Evolutionary conservation across 805 yeast species (phyloP).

Genomic region (Suhomyces tanzawaensis): DNA sequence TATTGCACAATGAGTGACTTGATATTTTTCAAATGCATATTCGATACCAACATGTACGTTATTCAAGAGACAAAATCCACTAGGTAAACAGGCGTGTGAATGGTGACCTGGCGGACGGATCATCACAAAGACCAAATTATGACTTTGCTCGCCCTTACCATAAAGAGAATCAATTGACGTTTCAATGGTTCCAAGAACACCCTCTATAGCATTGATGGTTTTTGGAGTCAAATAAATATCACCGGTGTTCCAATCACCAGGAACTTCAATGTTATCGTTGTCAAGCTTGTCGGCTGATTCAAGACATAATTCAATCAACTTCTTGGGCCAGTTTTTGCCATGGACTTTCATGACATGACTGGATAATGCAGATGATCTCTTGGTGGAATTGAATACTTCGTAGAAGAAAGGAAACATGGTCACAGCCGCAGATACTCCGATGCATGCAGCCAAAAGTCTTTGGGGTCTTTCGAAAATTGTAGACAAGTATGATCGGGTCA

Average conservation of each 20-base stretch:
- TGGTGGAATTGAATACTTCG: constrained; percentile 46
- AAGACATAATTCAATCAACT: constrained; percentile 54
- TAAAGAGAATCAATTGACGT: constrained; percentile 56
- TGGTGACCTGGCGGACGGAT: constrained; percentile 88
- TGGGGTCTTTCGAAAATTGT: constrained; percentile 84
- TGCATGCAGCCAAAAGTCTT: constrained; percentile 68
- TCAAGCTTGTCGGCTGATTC: constrained; percentile 55
- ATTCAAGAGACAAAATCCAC: constrained; percentile 80
- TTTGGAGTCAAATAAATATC: constrained; percentile 71
- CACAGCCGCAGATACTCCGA: constrained; percentile 75
- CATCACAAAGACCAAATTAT: constrained; percentile 56
- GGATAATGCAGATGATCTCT: constrained; percentile 47
- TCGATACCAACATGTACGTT: constrained; percentile 81
- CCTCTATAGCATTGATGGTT: constrained; percentile 69
- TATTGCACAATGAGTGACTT: constrained; percentile 76
- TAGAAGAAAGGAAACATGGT: constrained; percentile 64
- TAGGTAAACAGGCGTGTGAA: constrained; percentile 77
- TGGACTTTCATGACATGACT: constrained; percentile 69
- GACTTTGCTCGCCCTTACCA: constrained; percentile 17
- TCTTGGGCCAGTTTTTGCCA: constrained; percentile 69
- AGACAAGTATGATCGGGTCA: constrained; percentile 58
- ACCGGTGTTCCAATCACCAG: constrained; percentile 78
- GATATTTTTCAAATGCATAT: constrained; percentile 62
- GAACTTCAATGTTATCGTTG: constrained; percentile 64
- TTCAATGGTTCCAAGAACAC: constrained; percentile 75